Evolutionary conservation across 140 eudicot species (phyloP), one percentile per base, ranked within the genome.

Genomic region (Cichorium intybus): DNA sequence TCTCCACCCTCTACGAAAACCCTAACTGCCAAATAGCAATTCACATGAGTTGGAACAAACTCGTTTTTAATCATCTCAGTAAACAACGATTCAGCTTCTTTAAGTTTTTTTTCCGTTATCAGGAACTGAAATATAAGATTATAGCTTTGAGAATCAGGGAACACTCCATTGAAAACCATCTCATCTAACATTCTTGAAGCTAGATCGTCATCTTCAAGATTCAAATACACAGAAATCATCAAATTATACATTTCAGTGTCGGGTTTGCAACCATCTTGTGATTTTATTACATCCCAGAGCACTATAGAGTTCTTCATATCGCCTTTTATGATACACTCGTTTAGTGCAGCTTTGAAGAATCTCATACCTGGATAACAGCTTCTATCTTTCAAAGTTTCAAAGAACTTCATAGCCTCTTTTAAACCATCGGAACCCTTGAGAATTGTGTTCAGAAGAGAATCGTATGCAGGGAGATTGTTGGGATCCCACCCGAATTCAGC

Each of bases 101-200:
- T 69, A 6, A 83, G 11, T 17, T 70, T 76, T 57, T 64, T 68
- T 15, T 31, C 58, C 66, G 71, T 80, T 24, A 82, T 43, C 70
- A 82, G 66, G 31, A 60, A 80, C 56, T 75, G 77, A 28, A 90
- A 79, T 14, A 87, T 3, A 10, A 71, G 20, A 59, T 81, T 77
- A 21, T 90, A 90, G 56, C 84, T 81, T 33, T 76, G 69, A 3
- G 84, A 62, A 74, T 90, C 80, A 0, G 95, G 95, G 66, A 82
- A 90, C 10, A 72, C 97, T 10, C 90, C 95, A n/a, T 84, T 73
- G 16, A 54, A 87, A 24, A 87, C 88, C 97, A 90, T 90, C 69
- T 76, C 95, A 62, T 90, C 97, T 39, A 90, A 64, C 64, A 71
- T 60, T 70, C 47, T 76, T 31, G 54, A 73, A 41, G 88, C 97